Evolutionary conservation across 148 eudicot genomes (phyloP), one percentile per base, ranked within the genome.

Genomic region (Fagopyrum tataricum): DNA sequence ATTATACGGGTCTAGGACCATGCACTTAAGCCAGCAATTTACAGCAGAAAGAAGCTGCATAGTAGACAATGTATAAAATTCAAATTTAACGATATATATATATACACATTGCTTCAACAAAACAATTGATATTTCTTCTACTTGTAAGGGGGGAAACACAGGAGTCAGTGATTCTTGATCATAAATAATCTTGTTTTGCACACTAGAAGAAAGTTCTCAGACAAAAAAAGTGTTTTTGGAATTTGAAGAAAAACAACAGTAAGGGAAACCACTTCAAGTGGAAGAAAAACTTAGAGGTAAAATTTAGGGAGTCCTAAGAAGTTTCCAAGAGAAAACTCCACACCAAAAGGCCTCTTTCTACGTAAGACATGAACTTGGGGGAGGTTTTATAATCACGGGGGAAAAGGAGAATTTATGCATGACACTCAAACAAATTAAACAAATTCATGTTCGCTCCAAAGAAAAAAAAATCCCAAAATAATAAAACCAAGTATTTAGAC

Each of bases 21-120:
- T 85, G 86, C 98, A 94, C 83, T 94, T 94, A n/a, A 94, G 89
- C 98, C 98, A 94, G 84, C 98, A 94, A 82, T 94, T 94, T 43
- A 89, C 89, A 61, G 97, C 98, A 81, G 98, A 94, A 74, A 94
- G 90, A 80, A 90, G 85, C 97, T 91, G 90, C 75, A 81, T 18
- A 52, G 21, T 20, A 64, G 67, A 26, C 12, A 24, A 17, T 61
- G 37, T 2, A 61, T 61, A 26, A 26, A 11, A 12, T 11, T 4
- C 67, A 26, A 26, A n/a, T 61, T 26, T 26, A 61, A 61, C 12
- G 41, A 61, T 42, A 64, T 31, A 31, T 31, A 31, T 31, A 31
- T n/a, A n/a, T n/a, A n/a, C 0, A 21, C 42, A 62, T 37, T 31
- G 18, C 69, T 13, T 37, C 2, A 14, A 64, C 67, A 64, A 62